These are phyloP conservation scores for Trifolium subterraneum DNA, from an alignment of 306 rosid species.

Conservation along the genomic window DNA sequence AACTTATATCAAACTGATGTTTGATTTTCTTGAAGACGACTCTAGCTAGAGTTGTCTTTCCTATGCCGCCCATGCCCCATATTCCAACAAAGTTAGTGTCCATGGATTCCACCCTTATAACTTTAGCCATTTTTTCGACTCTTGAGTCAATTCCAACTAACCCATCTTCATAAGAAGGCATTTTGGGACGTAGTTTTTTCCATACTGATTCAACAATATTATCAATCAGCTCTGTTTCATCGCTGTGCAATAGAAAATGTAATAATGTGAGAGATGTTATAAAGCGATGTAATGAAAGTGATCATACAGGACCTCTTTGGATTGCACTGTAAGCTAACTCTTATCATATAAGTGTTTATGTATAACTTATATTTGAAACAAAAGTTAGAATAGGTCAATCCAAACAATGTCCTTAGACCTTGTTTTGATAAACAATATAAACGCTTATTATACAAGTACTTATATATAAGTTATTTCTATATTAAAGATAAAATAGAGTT, in stretches of 20 bases:
- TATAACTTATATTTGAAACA: too few species aligned
- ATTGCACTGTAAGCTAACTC: too few species aligned
- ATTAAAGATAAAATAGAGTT: neutral
- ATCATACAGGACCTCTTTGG: too few species aligned
- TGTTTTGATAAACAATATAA: too few species aligned
- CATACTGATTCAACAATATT: slow-evolving; percentile 31
- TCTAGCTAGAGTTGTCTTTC: neutral
- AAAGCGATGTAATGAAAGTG: too few species aligned
- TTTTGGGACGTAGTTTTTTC: slow-evolving; percentile 14
- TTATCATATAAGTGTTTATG: too few species aligned
- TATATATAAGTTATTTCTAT: too few species aligned
- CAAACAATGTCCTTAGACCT: too few species aligned
- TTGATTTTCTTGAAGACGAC: neutral
- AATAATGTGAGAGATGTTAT: too few species aligned
- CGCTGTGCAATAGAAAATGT: too few species aligned
- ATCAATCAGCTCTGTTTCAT: slow-evolving; percentile 24
- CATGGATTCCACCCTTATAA: neutral
- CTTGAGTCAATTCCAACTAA: slow-evolving; percentile 27
- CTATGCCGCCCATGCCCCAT: slow-evolving; percentile 28
- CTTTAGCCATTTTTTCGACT: slow-evolving; percentile 8
- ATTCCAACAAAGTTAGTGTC: slow-evolving; percentile 6
- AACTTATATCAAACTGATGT: neutral
- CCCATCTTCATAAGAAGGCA: slow-evolving; percentile 12
- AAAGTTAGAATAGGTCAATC: too few species aligned
- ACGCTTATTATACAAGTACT: too few species aligned